Evolutionary conservation across 2,329 filamentous ascomycete species (phyloP), one percentile per base, ranked within the genome.

Genomic region (Alternaria gaisen): DNA sequence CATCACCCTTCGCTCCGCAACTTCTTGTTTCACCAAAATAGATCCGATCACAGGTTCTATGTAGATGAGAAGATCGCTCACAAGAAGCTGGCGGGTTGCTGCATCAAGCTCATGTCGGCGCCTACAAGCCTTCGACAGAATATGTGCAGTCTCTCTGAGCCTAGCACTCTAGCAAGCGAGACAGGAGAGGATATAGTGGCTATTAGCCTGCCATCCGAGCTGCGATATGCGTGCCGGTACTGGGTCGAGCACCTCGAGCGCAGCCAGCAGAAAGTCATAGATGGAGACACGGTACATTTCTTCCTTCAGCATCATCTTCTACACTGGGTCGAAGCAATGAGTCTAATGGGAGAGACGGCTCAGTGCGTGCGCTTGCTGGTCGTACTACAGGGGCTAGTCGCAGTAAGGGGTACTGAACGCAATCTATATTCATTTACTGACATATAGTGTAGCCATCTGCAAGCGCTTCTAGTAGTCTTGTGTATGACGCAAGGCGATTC

Each of bases 11-110:
- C 24, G 24, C 24, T 24, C 24, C 24, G 24, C 24, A 7, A 24
- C 6, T 24, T 24, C 24, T 0, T 24, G 24, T 24, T 24, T 0
- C 1, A 7, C 24, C 24, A 24, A 24, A 7, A 24, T 0, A 7
- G 0, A 24, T 24, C 1, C 6, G 24, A 1, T 0, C 0, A 24
- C 24, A 24, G 5, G 6, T 24, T 24, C 24, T 24, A 24, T 7
- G 82, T 40, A 66, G 47, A 82, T 18, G 76, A 80, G 59, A 65
- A 62, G 53, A 20, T 65, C 18, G 65, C 72, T 18, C 72, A 84
- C 57, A 26, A 68, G 24, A 63, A 53, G 3, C 55, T 82, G 1
- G 75, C 77, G 0, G 56, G 40, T 14, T 20, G 65, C 18, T 83
- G 80, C 64, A 55, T 83, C 24, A 32, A 75, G 42, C 61, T 81